Base-by-base conservation (phyloP, 129 eudicot genomes). In the Deinandra increscens region DNA sequence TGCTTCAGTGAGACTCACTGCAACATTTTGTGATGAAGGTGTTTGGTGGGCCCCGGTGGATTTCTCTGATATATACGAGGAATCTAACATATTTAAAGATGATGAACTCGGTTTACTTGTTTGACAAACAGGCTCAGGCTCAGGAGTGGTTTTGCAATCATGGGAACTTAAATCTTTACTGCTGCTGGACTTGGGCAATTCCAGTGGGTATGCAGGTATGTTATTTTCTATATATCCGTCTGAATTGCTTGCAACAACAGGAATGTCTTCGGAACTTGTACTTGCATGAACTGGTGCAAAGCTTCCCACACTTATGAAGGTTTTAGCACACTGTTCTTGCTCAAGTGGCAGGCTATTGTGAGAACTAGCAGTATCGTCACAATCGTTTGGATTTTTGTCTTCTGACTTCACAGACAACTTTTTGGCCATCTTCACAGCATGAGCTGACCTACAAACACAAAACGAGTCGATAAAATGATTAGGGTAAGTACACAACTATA, bases 331-430 rank as follows among this genome's bases (percentile, higher is more conserved):
- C 66, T 81, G 86, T 36, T 93, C 99, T 26, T 83, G 92, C 60
- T 94, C 99, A 76, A 85, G 90, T 70, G 96, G 96, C 81, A 87
- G 70, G 82, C 97, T 94, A 70, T 89, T 87, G 67, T 87, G 90
- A 63, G 93, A 89, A 73, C 97, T 81, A 71, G 60, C 54, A 66
- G 70, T 64, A 80, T 94, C 97, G 22, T 94, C 97, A 62, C 54
- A 80, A 62, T 87, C 97, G 75, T 75, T 80, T 56, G 73, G 66
- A 69, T 77, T 85, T 79, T 84, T 89, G 29, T 90, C 99, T 76
- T 89, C 99, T 14, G 84, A 44, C 69, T 85, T 94, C 37, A 85
- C 79, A 23, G 83, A 68, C 70, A 94, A 82, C 56, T 84, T 86
- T 74, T 82, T 89, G 5, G 93, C 90, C 90, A 89, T 75, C 77